phyloP scores from a whole-genome alignment of 2,329 filamentous ascomycete species.

The Corinectria fuckeliana region DNA sequence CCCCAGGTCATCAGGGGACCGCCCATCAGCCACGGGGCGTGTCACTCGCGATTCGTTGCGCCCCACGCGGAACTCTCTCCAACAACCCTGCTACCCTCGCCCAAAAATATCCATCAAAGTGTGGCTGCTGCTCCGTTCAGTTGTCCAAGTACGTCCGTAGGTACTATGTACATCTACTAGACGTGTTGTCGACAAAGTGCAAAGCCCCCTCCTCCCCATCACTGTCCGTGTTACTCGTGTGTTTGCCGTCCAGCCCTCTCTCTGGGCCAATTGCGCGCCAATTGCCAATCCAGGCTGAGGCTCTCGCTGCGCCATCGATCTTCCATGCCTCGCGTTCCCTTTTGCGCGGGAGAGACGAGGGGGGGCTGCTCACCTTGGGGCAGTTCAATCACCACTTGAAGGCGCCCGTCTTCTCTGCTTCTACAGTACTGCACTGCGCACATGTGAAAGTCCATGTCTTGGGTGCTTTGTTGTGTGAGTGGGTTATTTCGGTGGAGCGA shows the following conservation, averaged over 20 bases:
- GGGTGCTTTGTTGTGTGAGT: slow-evolving; percentile 8
- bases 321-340: not conserved
- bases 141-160: no score
- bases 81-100: no score
- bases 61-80: slow-evolving; percentile 30
- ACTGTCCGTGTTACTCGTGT: not conserved
- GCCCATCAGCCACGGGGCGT: slow-evolving; percentile 12
- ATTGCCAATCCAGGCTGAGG: not conserved
- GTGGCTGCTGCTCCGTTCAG: slow-evolving; percentile 19
- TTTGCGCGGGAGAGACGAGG: not conserved
- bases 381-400: not conserved
- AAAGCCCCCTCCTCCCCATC: slow-evolving; percentile 10
- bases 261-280: slow-evolving; percentile 12
- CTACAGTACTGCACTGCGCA: no score
- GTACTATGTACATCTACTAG: no score
- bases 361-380: not conserved
- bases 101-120: slow-evolving; percentile 36
- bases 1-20: slow-evolving; percentile 16
- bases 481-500: slow-evolving; percentile 14
- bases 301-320: not conserved
- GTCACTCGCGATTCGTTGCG: slow-evolving; percentile 9
- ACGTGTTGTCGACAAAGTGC: no score
- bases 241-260: not conserved
- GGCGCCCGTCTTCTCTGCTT: not conserved
- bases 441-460: slow-evolving; percentile 20